phyloP scores from a whole-genome alignment of 441 rosid genomes.

The Croton setiger region DNA sequence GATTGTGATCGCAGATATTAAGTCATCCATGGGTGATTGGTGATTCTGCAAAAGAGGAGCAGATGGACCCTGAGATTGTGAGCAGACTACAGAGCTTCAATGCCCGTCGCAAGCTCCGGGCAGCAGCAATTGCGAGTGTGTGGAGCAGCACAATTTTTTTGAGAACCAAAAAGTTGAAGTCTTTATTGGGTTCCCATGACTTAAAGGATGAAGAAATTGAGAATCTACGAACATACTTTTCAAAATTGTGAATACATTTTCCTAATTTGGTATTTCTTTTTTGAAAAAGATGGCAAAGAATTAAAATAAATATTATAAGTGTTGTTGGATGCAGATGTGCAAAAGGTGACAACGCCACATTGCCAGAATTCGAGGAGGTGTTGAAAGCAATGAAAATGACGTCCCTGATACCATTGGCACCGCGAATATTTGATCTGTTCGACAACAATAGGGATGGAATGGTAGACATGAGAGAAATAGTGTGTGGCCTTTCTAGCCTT shows the following conservation, averaged over 20 bases:
- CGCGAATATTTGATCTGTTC: constrained; percentile 63
- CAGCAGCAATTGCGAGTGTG: constrained; percentile 69
- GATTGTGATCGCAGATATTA: constrained; percentile 37
- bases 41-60: constrained; percentile 59
- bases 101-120: constrained; percentile 61
- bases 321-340: constrained; percentile 43
- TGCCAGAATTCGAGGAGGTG: constrained; percentile 63
- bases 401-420: constrained; percentile 52
- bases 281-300: too few relatives aligned
- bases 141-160: constrained; percentile 57
- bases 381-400: constrained; percentile 74
- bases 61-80: constrained; percentile 65
- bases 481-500: constrained; percentile 72
- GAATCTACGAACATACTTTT: constrained; percentile 47
- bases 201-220: constrained; percentile 53
- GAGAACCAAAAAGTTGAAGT: constrained; percentile 60
- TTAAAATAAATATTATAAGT: background rate
- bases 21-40: constrained; percentile 71
- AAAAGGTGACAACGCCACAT: constrained; percentile 62
- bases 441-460: constrained; percentile 76
- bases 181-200: constrained; percentile 54
- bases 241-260: constrained; percentile 41
- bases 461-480: constrained; percentile 68
- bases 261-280: background rate
- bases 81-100: constrained; percentile 55